These are phyloP conservation scores for Pholiota conissans DNA, from an alignment of 768 basidiomycete genomes.

Conservation along the genomic window DNA sequence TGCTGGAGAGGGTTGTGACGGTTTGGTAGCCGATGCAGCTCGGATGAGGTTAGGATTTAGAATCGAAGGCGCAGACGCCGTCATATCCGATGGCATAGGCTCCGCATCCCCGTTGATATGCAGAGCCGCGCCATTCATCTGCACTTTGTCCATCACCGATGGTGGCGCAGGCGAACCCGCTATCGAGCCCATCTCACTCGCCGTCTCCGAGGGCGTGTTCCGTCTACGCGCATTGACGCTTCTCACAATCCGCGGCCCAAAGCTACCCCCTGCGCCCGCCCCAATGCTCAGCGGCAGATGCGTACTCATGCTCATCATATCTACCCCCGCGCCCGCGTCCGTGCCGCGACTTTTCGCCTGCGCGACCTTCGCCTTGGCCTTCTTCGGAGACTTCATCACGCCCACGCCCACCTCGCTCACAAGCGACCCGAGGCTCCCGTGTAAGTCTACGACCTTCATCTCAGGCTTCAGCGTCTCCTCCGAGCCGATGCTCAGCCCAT, in stretches of 20 bases:
- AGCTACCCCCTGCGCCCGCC: constrained; percentile 23
- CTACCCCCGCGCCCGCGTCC: constrained; percentile 10
- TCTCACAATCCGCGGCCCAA: constrained; percentile 53
- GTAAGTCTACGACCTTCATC: constrained; percentile 40
- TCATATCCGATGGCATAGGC: neutral
- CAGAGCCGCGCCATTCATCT: neutral
- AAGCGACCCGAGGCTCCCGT: constrained; percentile 50
- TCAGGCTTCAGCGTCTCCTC: constrained; percentile 68
- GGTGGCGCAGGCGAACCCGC: neutral
- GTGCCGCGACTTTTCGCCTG: constrained; percentile 12
- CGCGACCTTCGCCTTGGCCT: constrained; percentile 20
- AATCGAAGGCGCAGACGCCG: neutral
- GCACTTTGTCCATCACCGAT: neutral
- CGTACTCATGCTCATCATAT: constrained; percentile 19
- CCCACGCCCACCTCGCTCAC: constrained; percentile 44
- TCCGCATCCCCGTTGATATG: neutral
- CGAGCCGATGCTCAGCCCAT: constrained; percentile 39
- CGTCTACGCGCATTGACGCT: constrained; percentile 46
- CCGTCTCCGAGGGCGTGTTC: constrained; percentile 4
- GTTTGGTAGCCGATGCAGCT: neutral
- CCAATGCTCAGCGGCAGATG: constrained; percentile 11
- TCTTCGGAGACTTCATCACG: constrained; percentile 27
- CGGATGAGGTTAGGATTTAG: neutral
- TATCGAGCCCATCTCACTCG: neutral
- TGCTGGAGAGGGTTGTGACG: no score